A percentile compares a stretch with the other conserved stretches of the same genome.
These are phyloP conservation scores for Somion occarium DNA, from an alignment of 1,284 basidiomycete genomes.

Conservation along the genomic window DNA sequence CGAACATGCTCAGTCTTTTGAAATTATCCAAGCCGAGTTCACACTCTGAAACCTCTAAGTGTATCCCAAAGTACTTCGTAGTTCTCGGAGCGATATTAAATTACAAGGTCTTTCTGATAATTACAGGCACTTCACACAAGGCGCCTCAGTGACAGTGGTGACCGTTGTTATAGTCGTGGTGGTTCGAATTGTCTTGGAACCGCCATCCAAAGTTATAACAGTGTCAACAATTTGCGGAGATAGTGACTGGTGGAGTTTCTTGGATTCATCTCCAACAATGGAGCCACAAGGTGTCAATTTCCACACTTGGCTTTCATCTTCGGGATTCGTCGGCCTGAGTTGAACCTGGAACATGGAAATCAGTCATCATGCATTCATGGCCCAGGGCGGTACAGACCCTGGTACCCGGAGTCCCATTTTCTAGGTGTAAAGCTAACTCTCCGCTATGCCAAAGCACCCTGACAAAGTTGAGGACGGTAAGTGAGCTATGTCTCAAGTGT, in stretches of 20 bases:
- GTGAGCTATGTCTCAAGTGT: background rate
- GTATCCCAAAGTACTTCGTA: no score
- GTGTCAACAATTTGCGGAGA: slow-evolving; percentile 14
- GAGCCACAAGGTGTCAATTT: background rate
- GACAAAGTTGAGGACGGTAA: background rate
- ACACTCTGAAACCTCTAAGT: no score
- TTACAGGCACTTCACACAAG: background rate
- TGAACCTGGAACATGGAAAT: background rate
- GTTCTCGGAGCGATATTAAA: no score
- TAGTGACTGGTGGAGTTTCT: slow-evolving; percentile 7
- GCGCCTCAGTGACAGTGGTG: slow-evolving; percentile 21
- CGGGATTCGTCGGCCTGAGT: background rate
- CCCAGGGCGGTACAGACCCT: background rate
- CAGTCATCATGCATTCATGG: background rate
- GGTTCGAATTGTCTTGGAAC: slow-evolving; percentile 22
- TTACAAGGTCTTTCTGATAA: no score
- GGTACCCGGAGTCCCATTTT: background rate
- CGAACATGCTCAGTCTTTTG: no score
- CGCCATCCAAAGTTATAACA: slow-evolving; percentile 20
- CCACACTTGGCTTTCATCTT: background rate
- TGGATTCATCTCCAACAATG: background rate
- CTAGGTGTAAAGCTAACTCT: background rate
- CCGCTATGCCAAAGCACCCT: background rate
- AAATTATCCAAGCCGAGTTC: no score
- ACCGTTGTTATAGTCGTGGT: slow-evolving; percentile 24